A percentile compares a stretch with the other conserved stretches of the same genome.
Evolutionary conservation across 306 rosid species (phyloP).

Genomic region (Cicer bijugum): DNA sequence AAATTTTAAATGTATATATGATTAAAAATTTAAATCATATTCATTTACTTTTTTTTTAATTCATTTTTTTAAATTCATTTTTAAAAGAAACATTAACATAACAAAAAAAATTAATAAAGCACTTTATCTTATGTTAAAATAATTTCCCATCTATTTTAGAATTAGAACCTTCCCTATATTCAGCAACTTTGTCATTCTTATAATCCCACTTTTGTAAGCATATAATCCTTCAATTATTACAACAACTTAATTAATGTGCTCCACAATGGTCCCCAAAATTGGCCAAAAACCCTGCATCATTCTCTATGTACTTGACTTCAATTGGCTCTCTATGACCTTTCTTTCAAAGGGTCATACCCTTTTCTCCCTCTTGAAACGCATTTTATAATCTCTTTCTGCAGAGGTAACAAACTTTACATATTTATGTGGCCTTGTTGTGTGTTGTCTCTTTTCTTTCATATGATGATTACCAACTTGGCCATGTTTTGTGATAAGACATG

Average conservation of each 20-base stretch:
- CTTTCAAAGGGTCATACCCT: constrained; percentile 53
- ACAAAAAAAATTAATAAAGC: constrained; percentile 52
- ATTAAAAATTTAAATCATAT: no score
- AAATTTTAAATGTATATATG: no score
- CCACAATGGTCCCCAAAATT: constrained; percentile 49
- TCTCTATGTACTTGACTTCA: constrained; percentile 52
- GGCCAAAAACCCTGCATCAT: constrained; percentile 55
- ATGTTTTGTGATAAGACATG: constrained; percentile 58
- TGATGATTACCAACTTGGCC: constrained; percentile 64
- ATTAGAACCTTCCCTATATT: constrained; percentile 47
- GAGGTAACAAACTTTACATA: constrained; percentile 50
- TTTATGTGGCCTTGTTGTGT: constrained; percentile 56
- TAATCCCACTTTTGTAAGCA: constrained; percentile 50
- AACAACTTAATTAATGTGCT: constrained; percentile 47
- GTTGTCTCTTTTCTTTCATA: constrained; percentile 47
- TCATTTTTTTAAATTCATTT: no score
- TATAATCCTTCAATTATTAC: constrained; percentile 60
- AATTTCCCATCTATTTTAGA: constrained; percentile 45
- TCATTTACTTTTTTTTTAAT: no score
- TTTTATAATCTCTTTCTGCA: constrained; percentile 21
- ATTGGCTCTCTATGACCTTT: constrained; percentile 42
- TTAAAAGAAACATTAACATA: constrained; percentile 17
- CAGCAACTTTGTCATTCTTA: constrained; percentile 58
- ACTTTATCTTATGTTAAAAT: constrained; percentile 54
- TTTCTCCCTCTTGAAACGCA: constrained; percentile 45